phyloP scores from a whole-genome alignment of 306 rosid species.

The Vicia sativa region DNA sequence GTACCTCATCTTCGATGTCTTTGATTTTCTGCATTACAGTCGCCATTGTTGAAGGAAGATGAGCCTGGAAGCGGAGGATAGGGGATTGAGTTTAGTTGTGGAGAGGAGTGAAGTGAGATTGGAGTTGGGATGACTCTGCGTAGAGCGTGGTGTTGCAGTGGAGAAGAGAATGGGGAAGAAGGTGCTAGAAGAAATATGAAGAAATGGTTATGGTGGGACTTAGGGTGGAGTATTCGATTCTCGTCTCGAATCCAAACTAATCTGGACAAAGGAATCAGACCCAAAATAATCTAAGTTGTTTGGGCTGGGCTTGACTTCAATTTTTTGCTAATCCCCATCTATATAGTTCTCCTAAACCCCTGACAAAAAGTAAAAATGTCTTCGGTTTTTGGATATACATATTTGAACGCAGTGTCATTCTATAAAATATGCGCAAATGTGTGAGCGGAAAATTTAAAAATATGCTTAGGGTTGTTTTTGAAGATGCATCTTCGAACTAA shows the following conservation, averaged over 20 bases:
- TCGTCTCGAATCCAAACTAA: background rate
- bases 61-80: constrained; percentile 6
- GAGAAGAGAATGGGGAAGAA: constrained; percentile 25
- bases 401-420: no score
- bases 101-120: background rate
- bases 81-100: background rate
- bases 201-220: constrained; percentile 20
- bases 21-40: constrained; percentile 98
- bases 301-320: no score
- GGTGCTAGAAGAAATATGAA: constrained; percentile 29
- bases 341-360: no score
- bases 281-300: no score
- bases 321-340: no score
- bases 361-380: no score
- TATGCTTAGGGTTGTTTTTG: no score
- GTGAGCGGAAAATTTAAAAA: no score
- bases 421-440: no score
- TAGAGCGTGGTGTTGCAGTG: background rate
- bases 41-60: constrained; percentile 64
- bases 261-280: no score
- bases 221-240: constrained; percentile 38
- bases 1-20: constrained; percentile 99
- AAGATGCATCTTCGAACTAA: no score
- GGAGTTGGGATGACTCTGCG: background rate
- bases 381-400: no score